phyloP scores from a whole-genome alignment of 345 rosid genomes.

The Salix viminalis region DNA sequence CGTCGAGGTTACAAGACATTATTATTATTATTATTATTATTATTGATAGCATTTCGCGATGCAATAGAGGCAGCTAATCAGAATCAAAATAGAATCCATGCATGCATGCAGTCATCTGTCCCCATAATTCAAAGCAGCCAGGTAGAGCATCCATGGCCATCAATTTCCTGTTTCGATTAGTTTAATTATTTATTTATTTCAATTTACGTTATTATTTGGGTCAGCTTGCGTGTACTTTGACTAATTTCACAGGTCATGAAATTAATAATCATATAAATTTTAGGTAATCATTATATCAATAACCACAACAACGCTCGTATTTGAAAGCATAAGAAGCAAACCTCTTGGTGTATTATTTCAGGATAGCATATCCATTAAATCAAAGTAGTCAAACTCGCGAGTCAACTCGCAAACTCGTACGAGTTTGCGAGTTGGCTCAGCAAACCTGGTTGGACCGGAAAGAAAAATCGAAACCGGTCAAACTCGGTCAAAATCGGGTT shows the following conservation, averaged over 20 bases:
- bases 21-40: neutral
- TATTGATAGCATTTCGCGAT: neutral
- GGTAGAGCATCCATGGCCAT: neutral
- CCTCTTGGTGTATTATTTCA: neutral
- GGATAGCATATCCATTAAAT: neutral
- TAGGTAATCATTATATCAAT: rapidly evolving
- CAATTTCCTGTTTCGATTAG: neutral
- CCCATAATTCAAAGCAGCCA: neutral
- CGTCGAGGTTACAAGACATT: too few species aligned
- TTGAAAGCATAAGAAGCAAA: rapidly evolving
- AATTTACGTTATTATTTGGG: rapidly evolving
- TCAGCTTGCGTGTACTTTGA: rapidly evolving
- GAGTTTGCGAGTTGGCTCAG: too few species aligned
- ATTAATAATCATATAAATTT: too few species aligned
- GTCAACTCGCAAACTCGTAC: too few species aligned
- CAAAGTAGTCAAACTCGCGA: too few species aligned
- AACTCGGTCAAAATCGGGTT: too few species aligned
- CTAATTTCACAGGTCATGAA: too few species aligned
- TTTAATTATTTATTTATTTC: too few species aligned
- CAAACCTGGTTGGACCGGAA: too few species aligned
- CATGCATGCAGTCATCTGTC: neutral
- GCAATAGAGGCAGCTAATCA: neutral
- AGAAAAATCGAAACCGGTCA: too few species aligned
- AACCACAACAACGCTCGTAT: too few species aligned
- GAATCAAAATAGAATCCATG: neutral